phyloP scores from a whole-genome alignment of 768 basidiomycete species.

The Lyophyllum semitale region DNA sequence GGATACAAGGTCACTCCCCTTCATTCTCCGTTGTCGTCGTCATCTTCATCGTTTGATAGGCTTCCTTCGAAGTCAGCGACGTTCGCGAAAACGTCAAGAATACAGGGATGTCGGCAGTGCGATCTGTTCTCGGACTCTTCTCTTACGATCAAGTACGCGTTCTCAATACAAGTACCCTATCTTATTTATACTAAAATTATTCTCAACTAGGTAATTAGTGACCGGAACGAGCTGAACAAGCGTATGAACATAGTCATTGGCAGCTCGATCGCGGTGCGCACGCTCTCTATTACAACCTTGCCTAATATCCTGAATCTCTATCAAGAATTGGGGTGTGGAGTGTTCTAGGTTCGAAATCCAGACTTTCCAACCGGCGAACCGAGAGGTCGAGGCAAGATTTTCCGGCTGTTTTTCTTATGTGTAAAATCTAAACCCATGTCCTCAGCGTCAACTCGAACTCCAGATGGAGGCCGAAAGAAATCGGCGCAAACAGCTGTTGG shows the following conservation, averaged over 20 bases:
- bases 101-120: slow-evolving; percentile 55
- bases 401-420: neutral
- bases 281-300: neutral
- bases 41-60: slow-evolving; percentile 21
- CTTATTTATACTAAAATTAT: neutral
- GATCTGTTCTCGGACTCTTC: slow-evolving; percentile 55
- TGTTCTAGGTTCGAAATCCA: slow-evolving; percentile 63
- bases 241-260: slow-evolving; percentile 51
- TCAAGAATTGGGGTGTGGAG: slow-evolving; percentile 56
- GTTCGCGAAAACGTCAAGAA: slow-evolving; percentile 51
- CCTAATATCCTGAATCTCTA: neutral
- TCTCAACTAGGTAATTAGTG: slow-evolving; percentile 46
- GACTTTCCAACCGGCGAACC: slow-evolving; percentile 58
- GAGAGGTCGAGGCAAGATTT: slow-evolving; percentile 52
- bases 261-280: slow-evolving; percentile 43
- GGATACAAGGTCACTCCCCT: slow-evolving; percentile 49
- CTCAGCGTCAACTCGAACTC: slow-evolving; percentile 57
- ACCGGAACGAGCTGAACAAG: slow-evolving; percentile 54
- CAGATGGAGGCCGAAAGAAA: slow-evolving; percentile 64
- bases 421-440: neutral
- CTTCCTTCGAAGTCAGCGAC: slow-evolving; percentile 52
- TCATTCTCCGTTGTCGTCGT: neutral
- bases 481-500: slow-evolving; percentile 54
- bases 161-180: neutral
- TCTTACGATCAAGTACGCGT: slow-evolving; percentile 43